A percentile compares a stretch with the other conserved stretches of the same genome.
These are phyloP conservation scores for Penicillium sp. DNA, from an alignment of 2,329 filamentous ascomycete genomes.

Conservation along the genomic window DNA sequence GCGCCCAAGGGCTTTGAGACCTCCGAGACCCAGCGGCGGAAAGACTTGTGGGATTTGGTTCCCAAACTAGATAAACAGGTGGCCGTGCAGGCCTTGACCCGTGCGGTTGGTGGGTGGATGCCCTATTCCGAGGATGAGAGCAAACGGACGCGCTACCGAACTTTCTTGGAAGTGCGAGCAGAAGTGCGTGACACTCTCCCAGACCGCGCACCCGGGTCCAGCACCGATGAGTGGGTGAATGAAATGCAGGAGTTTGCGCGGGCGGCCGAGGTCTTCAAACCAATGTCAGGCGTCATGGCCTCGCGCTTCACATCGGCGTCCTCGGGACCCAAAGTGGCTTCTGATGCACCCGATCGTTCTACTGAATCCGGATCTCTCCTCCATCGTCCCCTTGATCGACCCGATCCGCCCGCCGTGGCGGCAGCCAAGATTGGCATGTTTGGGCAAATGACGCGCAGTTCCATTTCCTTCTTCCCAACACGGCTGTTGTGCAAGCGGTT, in stretches of 20 bases:
- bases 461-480: constrained; percentile 68
- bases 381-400: constrained; percentile 49
- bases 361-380: constrained; percentile 38
- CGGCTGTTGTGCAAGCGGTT: constrained; percentile 91
- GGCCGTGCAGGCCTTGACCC: constrained; percentile 61
- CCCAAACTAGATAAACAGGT: constrained; percentile 61
- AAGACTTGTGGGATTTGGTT: constrained; percentile 53
- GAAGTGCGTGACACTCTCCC: constrained; percentile 57
- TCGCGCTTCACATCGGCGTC: constrained; percentile 72
- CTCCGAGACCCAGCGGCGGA: constrained; percentile 57
- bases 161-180: constrained; percentile 72
- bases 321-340: constrained; percentile 34
- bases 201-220: constrained; percentile 46
- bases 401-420: constrained; percentile 71
- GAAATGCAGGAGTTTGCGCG: constrained; percentile 75
- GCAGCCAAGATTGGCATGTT: constrained; percentile 91
- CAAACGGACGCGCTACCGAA: constrained; percentile 74
- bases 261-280: constrained; percentile 76
- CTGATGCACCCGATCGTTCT: constrained; percentile 29
- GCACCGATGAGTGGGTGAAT: constrained; percentile 67
- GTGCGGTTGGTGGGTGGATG: constrained; percentile 62
- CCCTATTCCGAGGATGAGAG: constrained; percentile 77
- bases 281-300: constrained; percentile 87
- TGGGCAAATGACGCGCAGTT: constrained; percentile 73
- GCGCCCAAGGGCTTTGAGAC: constrained; percentile 58